Evolutionary conservation across 2,329 filamentous ascomycete genomes (phyloP).

Genomic region (Spiromastix sp.): DNA sequence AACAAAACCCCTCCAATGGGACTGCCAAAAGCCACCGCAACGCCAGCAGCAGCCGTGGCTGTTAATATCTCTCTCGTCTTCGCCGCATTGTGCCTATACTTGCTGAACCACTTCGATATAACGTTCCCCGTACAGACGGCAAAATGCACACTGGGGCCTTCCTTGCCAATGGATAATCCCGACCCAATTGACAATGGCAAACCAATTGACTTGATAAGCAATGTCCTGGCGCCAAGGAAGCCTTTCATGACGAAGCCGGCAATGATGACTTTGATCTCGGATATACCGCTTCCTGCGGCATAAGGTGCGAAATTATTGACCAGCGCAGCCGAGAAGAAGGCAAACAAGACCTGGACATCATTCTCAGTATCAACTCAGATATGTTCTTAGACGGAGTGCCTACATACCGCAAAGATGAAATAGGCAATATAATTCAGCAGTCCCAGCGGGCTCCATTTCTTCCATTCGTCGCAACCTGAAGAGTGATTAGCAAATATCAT

Average conservation of each 20-base stretch:
- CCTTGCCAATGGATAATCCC: constrained; percentile 89
- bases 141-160: constrained; percentile 97
- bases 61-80: constrained; percentile 94
- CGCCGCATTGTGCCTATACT: constrained; percentile 82
- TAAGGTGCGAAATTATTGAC: constrained; percentile 92
- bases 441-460: constrained; percentile 70
- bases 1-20: constrained; percentile 95
- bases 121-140: constrained; percentile 96
- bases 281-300: constrained; percentile 91
- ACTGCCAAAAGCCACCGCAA: constrained; percentile 93
- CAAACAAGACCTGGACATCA: constrained; percentile 58
- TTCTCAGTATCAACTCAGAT: no score
- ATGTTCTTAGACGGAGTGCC: no score
- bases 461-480: constrained; percentile 75
- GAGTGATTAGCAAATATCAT: constrained; percentile 6
- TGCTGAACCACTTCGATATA: constrained; percentile 83
- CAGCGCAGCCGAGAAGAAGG: constrained; percentile 68
- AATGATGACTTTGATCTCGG: constrained; percentile 98
- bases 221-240: constrained; percentile 82
- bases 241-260: constrained; percentile 99
- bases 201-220: constrained; percentile 87
- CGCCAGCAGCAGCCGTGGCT: constrained; percentile 86
- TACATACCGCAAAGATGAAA: constrained; percentile 67
- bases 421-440: constrained; percentile 81
- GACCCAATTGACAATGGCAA: constrained; percentile 88